Evolutionary conservation across 129 eudicot genomes (phyloP).

Genomic region (Saposhnikovia divaricata): DNA sequence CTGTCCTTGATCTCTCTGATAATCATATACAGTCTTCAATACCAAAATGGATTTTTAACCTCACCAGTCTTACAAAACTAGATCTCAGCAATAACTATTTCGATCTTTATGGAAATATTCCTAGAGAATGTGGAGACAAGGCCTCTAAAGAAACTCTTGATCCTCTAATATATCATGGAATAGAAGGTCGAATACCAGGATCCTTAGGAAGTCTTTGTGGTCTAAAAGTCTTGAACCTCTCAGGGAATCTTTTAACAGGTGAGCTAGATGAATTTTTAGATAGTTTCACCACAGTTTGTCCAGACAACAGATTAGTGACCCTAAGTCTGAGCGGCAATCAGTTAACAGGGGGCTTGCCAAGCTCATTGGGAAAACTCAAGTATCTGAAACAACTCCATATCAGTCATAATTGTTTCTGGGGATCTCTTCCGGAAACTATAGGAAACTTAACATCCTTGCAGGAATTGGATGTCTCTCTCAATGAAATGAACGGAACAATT

Average conservation of each 20-base stretch:
- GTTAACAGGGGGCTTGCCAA: constrained; percentile 11
- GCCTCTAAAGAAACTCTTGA: not conserved
- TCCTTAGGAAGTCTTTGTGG: not conserved
- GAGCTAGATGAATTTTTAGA: not conserved
- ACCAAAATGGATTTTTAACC: constrained; percentile 10
- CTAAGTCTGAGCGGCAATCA: constrained; percentile 2
- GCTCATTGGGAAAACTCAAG: constrained; percentile 11
- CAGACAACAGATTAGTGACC: not conserved
- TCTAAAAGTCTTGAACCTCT: not conserved
- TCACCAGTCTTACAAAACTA: not conserved
- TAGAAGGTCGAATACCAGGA: not conserved
- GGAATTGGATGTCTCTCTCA: constrained; percentile 13
- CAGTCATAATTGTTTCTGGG: not conserved
- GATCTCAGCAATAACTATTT: constrained; percentile 7
- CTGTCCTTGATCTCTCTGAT: constrained; percentile 18
- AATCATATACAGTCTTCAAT: constrained; percentile 21
- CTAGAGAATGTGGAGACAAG: not conserved
- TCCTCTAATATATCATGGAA: not conserved
- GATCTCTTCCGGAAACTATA: constrained; percentile 15
- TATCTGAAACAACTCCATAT: constrained; percentile 2
- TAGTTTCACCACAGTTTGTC: not conserved
- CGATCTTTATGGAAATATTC: not conserved
- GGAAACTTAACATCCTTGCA: constrained; percentile 13
- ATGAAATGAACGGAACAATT: constrained; percentile 16
- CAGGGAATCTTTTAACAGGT: not conserved